Base-by-base conservation (phyloP, 805 yeast species). In the Scheffersomyces coipomensis region DNA sequence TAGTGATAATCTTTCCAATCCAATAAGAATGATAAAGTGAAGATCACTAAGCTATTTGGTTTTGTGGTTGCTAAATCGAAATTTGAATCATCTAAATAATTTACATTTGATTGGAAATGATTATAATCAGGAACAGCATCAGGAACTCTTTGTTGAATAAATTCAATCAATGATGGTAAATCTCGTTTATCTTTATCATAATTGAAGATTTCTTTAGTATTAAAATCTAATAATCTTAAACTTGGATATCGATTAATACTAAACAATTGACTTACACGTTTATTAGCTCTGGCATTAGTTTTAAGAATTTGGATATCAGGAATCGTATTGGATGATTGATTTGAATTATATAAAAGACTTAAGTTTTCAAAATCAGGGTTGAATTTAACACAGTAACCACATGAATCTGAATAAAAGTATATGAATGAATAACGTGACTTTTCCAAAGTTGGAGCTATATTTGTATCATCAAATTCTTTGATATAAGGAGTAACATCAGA, bases 221-320 rank as follows among this genome's bases (percentile, higher is more conserved):
- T 58, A 34, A 62, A 60, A 24, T 71, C 56, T 43, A 75, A 71
- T 24, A 80, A 49, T 46, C 71, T 68, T 35, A 81, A 41, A 1
- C 73, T 62, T 1, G 87, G 87, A 51, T 64, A 81, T 15, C 65
- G 67, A 9, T 47, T 43, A 3, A 80, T 60, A 12, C 52, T 48
- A 42, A 77, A 76, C 34, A 68, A 53, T 24, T 48, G 49, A 27
- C 70, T 56, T 5, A 76, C 55, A 13, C 66, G 51, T 26, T 51
- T 54, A 45, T 57, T 57, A 12, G 29, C 26, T n/a, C 47, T 43
- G 1, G 58, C 65, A 34, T 68, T 56, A 5, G 61, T 47, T 40
- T 62, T 62, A 19, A 64, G 33, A 1, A 65, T 34, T 43, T 68
- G 75, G 17, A 69, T 54, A 10, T 56, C 51, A 2, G 62, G n/a